Evolutionary conservation across 345 rosid genomes (phyloP).

Genomic region (Bruguiera parviflora): DNA sequence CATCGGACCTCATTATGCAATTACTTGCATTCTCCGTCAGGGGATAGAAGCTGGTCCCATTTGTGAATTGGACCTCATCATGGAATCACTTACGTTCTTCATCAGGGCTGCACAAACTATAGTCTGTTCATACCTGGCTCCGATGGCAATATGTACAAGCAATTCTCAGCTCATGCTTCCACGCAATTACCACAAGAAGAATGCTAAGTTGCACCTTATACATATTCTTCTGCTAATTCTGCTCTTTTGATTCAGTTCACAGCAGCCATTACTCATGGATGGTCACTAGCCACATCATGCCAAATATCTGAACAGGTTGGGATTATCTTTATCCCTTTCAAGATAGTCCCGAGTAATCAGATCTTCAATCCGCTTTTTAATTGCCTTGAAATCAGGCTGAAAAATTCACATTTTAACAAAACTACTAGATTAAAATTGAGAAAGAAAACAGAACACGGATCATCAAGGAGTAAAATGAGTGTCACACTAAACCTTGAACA

Average conservation of each 20-base stretch:
- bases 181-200: conserved; percentile 17
- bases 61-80: conserved; percentile 18
- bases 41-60: background rate
- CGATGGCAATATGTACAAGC: conserved; percentile 32
- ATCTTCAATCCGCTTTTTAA: conserved; percentile 42
- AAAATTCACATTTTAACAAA: conserved; percentile 6
- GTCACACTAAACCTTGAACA: conserved; percentile 28
- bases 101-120: conserved; percentile 15
- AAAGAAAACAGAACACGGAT: background rate
- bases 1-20: conserved; percentile 19
- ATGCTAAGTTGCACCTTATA: conserved; percentile 15
- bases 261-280: conserved; percentile 13
- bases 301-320: conserved; percentile 26
- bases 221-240: conserved; percentile 19
- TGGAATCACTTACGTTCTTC: conserved; percentile 22
- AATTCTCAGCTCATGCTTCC: conserved; percentile 25
- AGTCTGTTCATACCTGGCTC: conserved; percentile 34
- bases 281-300: conserved; percentile 26
- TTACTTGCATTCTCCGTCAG: conserved; percentile 18
- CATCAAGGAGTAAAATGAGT: background rate
- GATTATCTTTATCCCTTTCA: conserved; percentile 38
- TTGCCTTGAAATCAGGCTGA: conserved; percentile 47
- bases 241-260: conserved; percentile 10
- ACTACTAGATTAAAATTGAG: background rate
- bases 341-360: conserved; percentile 36